Percentiles rank a stretch among this genome's conserved stretches.
phyloP scores from a whole-genome alignment of 2,329 filamentous ascomycete species.

The Tolypocladium tundrense region DNA sequence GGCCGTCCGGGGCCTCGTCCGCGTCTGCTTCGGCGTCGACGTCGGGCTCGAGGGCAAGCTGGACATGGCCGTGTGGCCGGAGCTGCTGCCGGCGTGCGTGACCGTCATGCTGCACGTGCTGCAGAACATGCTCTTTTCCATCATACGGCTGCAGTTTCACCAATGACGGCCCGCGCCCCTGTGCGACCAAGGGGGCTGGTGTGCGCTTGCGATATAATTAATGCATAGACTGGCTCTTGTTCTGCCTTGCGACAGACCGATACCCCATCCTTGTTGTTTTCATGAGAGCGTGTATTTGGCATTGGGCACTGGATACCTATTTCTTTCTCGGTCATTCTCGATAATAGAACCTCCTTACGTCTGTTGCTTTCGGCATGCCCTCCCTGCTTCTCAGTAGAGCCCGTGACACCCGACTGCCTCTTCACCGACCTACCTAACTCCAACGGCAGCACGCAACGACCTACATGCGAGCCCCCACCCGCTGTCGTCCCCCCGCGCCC shows the following conservation, averaged over 20 bases:
- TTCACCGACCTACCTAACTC: not conserved
- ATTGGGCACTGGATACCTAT: not conserved
- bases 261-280: not conserved
- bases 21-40: constrained; percentile 48
- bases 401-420: not conserved
- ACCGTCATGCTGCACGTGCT: constrained; percentile 58
- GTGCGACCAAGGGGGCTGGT: not conserved
- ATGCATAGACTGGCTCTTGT: not conserved
- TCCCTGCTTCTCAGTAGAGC: not conserved
- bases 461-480: not conserved
- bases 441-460: not conserved
- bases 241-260: not conserved
- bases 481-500: not conserved
- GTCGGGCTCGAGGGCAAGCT: constrained; percentile 55
- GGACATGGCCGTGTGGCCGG: constrained; percentile 56
- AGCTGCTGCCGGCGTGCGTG: constrained; percentile 55
- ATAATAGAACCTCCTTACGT: not conserved
- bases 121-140: constrained; percentile 64
- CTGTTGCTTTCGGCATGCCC: not conserved
- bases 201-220: not conserved
- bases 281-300: not conserved
- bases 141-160: constrained; percentile 52
- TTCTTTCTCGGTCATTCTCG: not conserved
- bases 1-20: constrained; percentile 47
- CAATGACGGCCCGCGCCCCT: not conserved